Evolutionary conservation across 2,329 filamentous ascomycete species (phyloP).

Genomic region (Helicocarpus griseus): DNA sequence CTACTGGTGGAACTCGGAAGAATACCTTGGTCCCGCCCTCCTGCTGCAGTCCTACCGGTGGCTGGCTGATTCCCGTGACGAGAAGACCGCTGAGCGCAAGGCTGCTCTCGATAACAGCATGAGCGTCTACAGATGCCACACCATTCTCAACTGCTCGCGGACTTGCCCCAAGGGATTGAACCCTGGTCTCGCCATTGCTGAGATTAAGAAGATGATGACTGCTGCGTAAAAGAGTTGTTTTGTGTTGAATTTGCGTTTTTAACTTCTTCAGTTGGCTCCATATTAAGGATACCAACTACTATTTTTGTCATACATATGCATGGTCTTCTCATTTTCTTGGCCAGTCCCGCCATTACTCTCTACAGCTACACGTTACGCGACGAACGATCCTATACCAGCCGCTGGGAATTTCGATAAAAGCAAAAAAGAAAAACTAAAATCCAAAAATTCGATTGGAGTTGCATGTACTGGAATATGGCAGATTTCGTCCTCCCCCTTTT

Average conservation of each 20-base stretch:
- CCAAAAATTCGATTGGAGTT: background rate
- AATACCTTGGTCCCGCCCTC: slow-evolving; percentile 94
- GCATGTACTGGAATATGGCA: background rate
- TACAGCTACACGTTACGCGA: no score
- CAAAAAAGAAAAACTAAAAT: no score
- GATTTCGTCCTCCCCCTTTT: slow-evolving; percentile 6
- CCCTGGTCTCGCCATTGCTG: slow-evolving; percentile 85
- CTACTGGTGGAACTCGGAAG: slow-evolving; percentile 99
- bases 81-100: slow-evolving; percentile 80
- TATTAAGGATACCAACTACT: background rate
- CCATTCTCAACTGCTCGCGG: slow-evolving; percentile 95
- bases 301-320: background rate
- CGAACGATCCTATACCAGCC: background rate
- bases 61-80: slow-evolving; percentile 90
- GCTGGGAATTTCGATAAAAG: no score
- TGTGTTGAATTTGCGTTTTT: slow-evolving; percentile 3
- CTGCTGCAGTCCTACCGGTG: slow-evolving; percentile 97
- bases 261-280: background rate
- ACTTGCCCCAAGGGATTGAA: slow-evolving; percentile 98
- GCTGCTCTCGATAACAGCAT: slow-evolving; percentile 93
- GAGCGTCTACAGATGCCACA: slow-evolving; percentile 98
- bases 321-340: no score
- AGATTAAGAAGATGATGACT: slow-evolving; percentile 98
- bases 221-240: slow-evolving; percentile 6
- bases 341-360: no score